Conservation (phyloP, 345 rosid genomes). For the Boechera stricta region DNA sequence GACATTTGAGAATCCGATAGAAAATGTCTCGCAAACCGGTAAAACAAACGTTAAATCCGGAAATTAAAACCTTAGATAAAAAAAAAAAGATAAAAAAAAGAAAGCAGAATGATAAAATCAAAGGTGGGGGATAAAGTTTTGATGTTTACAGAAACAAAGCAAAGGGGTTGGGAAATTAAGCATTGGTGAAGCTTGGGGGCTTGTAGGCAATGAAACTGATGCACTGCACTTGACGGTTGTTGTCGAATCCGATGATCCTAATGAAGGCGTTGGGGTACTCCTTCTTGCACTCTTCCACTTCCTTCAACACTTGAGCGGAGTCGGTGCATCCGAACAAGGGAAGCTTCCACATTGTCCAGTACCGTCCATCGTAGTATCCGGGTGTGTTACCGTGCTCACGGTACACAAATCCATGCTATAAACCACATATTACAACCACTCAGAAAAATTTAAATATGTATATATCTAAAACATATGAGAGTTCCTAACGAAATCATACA, state of each 20-base stretch:
- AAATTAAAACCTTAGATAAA: slow-evolving; percentile 34
- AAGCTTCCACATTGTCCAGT: slow-evolving; percentile 67
- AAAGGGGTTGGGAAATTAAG: slow-evolving; percentile 29
- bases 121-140: slow-evolving; percentile 31
- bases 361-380: slow-evolving; percentile 55
- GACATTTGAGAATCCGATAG: slow-evolving; percentile 39
- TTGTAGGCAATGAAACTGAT: slow-evolving; percentile 54
- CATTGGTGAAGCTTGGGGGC: slow-evolving; percentile 44
- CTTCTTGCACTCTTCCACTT: slow-evolving; percentile 51
- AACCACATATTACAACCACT: slow-evolving; percentile 12
- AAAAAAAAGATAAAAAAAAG: not conserved
- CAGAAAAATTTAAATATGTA: not conserved
- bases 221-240: slow-evolving; percentile 51
- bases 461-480: too few species aligned
- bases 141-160: slow-evolving; percentile 42
- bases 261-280: slow-evolving; percentile 48
- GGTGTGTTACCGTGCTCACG: slow-evolving; percentile 48
- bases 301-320: slow-evolving; percentile 55
- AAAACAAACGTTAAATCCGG: slow-evolving; percentile 40
- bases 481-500: not conserved
- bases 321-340: slow-evolving; percentile 62
- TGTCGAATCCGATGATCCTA: slow-evolving; percentile 62
- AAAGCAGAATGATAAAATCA: slow-evolving; percentile 37
- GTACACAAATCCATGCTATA: slow-evolving; percentile 49
- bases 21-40: slow-evolving; percentile 44